Conservation (phyloP, 805 yeast genomes). For the Hanseniaspora valbyensis region DNA sequence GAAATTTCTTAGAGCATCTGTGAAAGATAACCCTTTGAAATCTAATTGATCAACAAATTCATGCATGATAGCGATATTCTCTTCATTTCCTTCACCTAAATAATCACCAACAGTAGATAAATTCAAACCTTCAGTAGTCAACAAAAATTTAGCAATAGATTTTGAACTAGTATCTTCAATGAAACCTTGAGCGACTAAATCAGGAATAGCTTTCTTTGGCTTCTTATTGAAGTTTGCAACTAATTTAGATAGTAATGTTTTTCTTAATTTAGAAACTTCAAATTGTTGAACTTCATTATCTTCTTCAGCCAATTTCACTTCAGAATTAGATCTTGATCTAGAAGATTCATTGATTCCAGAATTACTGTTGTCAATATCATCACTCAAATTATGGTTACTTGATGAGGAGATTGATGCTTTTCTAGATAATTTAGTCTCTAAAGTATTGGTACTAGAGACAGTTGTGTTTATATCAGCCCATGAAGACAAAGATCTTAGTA, state of each 20-base stretch:
- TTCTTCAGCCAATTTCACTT: constrained; percentile 12
- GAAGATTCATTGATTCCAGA: constrained; percentile 20
- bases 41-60: constrained; percentile 84
- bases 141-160: constrained; percentile 63
- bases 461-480: constrained; percentile 63
- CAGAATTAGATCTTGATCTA: constrained; percentile 7
- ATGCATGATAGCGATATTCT: constrained; percentile 76
- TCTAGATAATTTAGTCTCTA: constrained; percentile 14
- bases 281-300: constrained; percentile 69
- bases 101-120: constrained; percentile 81
- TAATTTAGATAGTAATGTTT: constrained; percentile 70
- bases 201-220: constrained; percentile 67
- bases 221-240: constrained; percentile 70
- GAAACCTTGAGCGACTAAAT: constrained; percentile 52
- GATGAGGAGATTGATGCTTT: constrained; percentile 17
- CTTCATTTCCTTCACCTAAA: constrained; percentile 77
- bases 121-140: constrained; percentile 67
- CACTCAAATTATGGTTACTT: constrained; percentile 15
- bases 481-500: constrained; percentile 64
- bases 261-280: constrained; percentile 71
- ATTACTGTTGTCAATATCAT: constrained; percentile 14
- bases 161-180: constrained; percentile 49
- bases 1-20: constrained; percentile 74
- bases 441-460: constrained; percentile 9
- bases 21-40: constrained; percentile 56